Base-by-base conservation (phyloP, 345 rosid species). In the Aquilaria malaccensis region DNA sequence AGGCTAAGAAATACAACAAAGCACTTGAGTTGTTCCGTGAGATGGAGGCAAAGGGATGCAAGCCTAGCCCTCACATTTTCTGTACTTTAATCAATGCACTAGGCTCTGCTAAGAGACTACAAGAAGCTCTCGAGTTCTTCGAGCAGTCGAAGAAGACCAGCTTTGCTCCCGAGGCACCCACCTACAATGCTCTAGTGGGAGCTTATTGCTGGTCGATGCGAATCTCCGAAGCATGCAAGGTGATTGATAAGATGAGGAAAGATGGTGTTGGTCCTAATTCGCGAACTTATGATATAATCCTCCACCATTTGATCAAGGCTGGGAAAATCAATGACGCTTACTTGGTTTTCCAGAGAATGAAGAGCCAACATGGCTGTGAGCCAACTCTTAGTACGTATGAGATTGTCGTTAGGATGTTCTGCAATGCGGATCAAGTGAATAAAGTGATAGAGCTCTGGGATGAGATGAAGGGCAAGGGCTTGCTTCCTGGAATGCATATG, bases 401-500 rank as follows among this genome's bases (percentile, higher is more conserved):
- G 80, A 85, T 89, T 43, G 61, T 92, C 32, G 83, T 80, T 67
- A 75, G 98, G 70, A 87, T 93, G 98, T 87, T 87, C 66, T 93
- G 97, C 60, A 77, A 79, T n/a, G 80, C 67, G 62, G 86, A 72
- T 29, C 70, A 68, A 71, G 65, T 83, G 45, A 94, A 89, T 63
- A 79, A 75, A 82, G 97, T 97, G 9, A 56, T 79, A 10, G 74
- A 71, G 59, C 54, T 83, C 33, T 85, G 97, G 97, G 83, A 77
- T 50, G 78, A 80, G 81, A 89, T 93, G 94, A 89, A 77, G 78
- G 79, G 75, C 0, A 76, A 64, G 70, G 96, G 96, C 30, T 74
- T 89, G 41, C 85, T 84, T 62, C 97, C 96, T 1, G 96, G 84
- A 10, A 87, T 89, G 91, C 98, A 87, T 66, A 85, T 89, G 97